phyloP scores from a whole-genome alignment of 164 flowering plant species.

The Vitis rupestris region DNA sequence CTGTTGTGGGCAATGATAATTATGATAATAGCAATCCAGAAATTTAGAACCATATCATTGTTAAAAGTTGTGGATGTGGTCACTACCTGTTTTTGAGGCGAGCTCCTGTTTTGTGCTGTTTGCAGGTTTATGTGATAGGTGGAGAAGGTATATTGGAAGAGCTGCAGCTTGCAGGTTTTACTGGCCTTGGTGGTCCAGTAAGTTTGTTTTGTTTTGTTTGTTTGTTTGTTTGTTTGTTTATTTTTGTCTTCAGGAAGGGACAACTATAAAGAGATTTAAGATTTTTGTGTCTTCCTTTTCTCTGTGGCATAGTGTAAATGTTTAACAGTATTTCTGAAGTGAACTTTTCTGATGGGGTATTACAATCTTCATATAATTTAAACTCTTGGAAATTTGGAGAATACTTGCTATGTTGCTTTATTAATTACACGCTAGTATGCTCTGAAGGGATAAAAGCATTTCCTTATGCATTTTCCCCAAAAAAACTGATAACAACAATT shows the following conservation, averaged over 20 bases:
- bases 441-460: neutral
- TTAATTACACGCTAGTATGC: no score
- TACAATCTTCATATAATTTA: no score
- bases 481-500: conserved; percentile 4
- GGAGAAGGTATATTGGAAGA: conserved; percentile 90
- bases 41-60: no score
- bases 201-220: conserved; percentile 16
- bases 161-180: conserved; percentile 82
- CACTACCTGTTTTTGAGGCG: neutral
- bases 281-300: no score
- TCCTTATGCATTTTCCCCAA: neutral
- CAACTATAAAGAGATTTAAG: no score
- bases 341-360: no score
- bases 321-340: no score
- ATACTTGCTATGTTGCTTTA: no score
- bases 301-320: no score
- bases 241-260: no score
- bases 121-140: conserved; percentile 90
- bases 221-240: neutral
- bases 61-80: neutral
- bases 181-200: conserved; percentile 91
- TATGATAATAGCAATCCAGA: no score
- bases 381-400: no score
- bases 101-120: neutral
- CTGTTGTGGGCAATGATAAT: neutral